Evolutionary conservation across 2,329 filamentous ascomycete species (phyloP).

Genomic region (Sclerotinia trifoliorum): DNA sequence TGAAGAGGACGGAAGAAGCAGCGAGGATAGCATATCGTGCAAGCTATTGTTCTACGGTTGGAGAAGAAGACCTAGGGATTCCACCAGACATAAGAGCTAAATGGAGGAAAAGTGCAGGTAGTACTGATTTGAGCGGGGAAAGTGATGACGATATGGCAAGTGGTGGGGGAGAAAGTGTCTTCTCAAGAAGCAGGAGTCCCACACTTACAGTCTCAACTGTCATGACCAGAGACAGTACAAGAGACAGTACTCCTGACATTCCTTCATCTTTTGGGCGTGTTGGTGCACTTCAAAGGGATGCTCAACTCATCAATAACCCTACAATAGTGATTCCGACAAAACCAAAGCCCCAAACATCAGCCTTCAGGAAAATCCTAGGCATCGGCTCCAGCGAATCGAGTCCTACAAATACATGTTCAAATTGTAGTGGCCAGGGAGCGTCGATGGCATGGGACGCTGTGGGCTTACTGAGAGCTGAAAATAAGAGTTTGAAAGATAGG

Average conservation of each 20-base stretch:
- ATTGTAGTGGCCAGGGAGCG: conserved; percentile 58
- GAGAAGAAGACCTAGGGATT: conserved; percentile 36
- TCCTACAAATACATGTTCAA: conserved; percentile 46
- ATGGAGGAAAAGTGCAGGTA: conserved; percentile 27
- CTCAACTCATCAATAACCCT: conserved; percentile 21
- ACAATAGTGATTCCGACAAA: conserved; percentile 29
- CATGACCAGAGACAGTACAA: conserved; percentile 22
- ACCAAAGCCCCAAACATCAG: conserved; percentile 43
- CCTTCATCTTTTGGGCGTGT: conserved; percentile 10
- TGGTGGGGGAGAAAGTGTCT: conserved; percentile 42
- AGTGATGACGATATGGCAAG: conserved; percentile 24
- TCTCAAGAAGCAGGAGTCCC: conserved; percentile 60
- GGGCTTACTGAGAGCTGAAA: conserved; percentile 60
- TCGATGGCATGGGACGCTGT: conserved; percentile 66
- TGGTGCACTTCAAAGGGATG: conserved; percentile 13
- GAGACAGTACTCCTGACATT: conserved; percentile 13
- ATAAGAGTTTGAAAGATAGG: conserved; percentile 58
- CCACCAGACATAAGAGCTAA: conserved; percentile 22
- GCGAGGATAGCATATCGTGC: background rate
- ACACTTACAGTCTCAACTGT: conserved; percentile 41
- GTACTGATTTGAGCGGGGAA: conserved; percentile 41
- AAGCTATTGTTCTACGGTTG: conserved; percentile 15
- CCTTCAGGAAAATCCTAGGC: conserved; percentile 50
- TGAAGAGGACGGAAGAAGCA: conserved; percentile 25
- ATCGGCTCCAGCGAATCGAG: conserved; percentile 29